Conservation (phyloP, 2,329 filamentous ascomycete species). For the Leptographium radiaticola region DNA sequence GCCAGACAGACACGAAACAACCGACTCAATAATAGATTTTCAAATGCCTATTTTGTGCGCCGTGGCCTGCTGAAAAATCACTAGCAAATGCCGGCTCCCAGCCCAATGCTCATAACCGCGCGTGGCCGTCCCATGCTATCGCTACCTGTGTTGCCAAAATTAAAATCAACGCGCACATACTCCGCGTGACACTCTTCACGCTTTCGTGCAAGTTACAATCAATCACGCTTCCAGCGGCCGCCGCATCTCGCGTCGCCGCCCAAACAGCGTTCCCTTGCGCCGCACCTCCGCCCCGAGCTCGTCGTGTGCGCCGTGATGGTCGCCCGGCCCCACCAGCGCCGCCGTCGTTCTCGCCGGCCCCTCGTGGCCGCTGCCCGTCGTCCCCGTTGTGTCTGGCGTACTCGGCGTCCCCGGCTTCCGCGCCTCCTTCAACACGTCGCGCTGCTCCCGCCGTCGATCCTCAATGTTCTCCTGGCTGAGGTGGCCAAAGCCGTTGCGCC, state of each 20-base stretch:
- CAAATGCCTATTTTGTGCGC: no score
- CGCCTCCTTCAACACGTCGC: slow-evolving; percentile 35
- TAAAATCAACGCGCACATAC: no score
- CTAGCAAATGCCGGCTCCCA: no score
- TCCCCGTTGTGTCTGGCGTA: background rate
- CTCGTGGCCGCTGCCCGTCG: slow-evolving; percentile 13
- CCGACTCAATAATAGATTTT: no score
- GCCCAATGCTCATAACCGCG: no score
- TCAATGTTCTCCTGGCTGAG: slow-evolving; percentile 75
- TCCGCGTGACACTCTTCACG: background rate
- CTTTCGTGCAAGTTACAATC: no score
- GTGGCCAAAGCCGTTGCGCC: slow-evolving; percentile 67
- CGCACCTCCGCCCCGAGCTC: slow-evolving; percentile 14
- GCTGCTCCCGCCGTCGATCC: slow-evolving; percentile 55
- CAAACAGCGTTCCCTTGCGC: slow-evolving; percentile 33
- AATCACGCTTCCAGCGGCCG: slow-evolving; percentile 16
- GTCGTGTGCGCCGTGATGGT: background rate
- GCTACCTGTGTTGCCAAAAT: no score
- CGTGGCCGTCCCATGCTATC: no score
- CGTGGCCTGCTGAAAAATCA: no score
- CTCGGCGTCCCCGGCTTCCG: slow-evolving; percentile 20
- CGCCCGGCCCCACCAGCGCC: background rate
- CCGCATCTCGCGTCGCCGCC: slow-evolving; percentile 24
- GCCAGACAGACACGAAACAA: no score
- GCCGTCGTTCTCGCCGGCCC: background rate